Evolutionary conservation across 495 filamentous ascomycete genomes (phyloP).

Genomic region (Xeromyces bisporus): DNA sequence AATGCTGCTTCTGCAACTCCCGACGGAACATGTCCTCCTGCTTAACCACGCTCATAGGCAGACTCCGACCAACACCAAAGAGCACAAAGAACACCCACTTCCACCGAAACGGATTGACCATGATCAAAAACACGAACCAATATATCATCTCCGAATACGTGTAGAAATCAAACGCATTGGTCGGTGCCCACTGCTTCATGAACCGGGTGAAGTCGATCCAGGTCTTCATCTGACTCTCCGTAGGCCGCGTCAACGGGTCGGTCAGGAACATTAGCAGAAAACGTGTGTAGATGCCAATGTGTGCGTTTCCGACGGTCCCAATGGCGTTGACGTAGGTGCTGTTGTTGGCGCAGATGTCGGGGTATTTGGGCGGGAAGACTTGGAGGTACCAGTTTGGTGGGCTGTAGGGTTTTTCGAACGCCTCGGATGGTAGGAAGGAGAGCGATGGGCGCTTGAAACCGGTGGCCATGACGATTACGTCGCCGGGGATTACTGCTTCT

Average conservation of each 20-base stretch:
- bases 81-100: conserved; percentile 58
- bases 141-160: conserved; percentile 71
- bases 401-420: conserved; percentile 51
- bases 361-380: conserved; percentile 49
- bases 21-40: conserved; percentile 37
- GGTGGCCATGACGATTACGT: conserved; percentile 72
- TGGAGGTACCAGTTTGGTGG: conserved; percentile 82
- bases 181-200: conserved; percentile 51
- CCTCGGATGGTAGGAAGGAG: conserved; percentile 51
- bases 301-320: conserved; percentile 65
- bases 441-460: conserved; percentile 61
- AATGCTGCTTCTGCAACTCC: conserved; percentile 16
- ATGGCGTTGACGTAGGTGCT: conserved; percentile 73
- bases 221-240: conserved; percentile 54
- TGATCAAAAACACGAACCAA: conserved; percentile 68
- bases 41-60: conserved; percentile 49
- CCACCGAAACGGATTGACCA: conserved; percentile 76
- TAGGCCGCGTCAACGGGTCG: conserved; percentile 58
- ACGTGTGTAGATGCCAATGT: conserved; percentile 77
- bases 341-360: conserved; percentile 60
- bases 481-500: conserved; percentile 43
- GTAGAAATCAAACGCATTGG: conserved; percentile 69
- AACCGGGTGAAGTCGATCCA: conserved; percentile 78
- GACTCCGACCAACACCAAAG: conserved; percentile 48
- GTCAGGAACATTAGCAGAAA: conserved; percentile 74